Evolutionary conservation across 1,284 basidiomycete species (phyloP).

Genomic region (Stygiomarasmius scandens): DNA sequence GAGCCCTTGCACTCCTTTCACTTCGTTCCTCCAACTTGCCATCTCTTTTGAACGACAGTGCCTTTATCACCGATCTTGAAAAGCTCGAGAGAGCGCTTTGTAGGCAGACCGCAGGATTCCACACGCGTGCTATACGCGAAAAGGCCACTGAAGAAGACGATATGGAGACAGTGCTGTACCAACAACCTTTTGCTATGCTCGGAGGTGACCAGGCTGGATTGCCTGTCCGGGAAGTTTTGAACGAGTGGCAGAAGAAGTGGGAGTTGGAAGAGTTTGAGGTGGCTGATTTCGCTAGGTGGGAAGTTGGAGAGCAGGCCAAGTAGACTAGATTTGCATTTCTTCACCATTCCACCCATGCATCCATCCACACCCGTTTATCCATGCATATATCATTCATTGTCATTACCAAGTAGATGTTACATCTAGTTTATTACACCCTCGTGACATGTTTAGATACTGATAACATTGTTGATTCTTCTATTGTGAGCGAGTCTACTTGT

Average conservation of each 20-base stretch:
- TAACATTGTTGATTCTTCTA: no score
- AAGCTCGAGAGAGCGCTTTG: conserved; percentile 79
- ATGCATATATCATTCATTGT: not conserved
- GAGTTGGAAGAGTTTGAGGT: conserved; percentile 55
- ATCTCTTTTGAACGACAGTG: conserved; percentile 43
- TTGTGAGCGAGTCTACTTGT: conserved; percentile 7
- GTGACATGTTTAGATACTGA: no score
- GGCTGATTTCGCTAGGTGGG: conserved; percentile 69
- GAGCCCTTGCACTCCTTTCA: conserved; percentile 66
- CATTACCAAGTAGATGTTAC: not conserved
- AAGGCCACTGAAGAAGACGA: conserved; percentile 42
- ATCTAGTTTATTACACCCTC: not conserved
- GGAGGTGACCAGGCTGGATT: conserved; percentile 52
- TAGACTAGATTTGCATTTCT: no score
- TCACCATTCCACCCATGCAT: not conserved
- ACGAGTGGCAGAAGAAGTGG: conserved; percentile 66
- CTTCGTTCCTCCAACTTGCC: conserved; percentile 52
- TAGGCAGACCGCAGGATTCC: conserved; percentile 86
- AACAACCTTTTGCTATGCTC: conserved; percentile 84
- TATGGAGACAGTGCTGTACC: conserved; percentile 66
- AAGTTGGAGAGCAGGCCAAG: conserved; percentile 49
- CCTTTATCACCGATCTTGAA: conserved; percentile 57
- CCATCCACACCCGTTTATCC: not conserved
- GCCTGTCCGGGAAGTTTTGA: conserved; percentile 65
- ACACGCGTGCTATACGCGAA: conserved; percentile 61